Evolutionary conservation across 768 basidiomycete species (phyloP), one percentile per base, ranked within the genome.

Genomic region (Neoboletus subvelutipes): DNA sequence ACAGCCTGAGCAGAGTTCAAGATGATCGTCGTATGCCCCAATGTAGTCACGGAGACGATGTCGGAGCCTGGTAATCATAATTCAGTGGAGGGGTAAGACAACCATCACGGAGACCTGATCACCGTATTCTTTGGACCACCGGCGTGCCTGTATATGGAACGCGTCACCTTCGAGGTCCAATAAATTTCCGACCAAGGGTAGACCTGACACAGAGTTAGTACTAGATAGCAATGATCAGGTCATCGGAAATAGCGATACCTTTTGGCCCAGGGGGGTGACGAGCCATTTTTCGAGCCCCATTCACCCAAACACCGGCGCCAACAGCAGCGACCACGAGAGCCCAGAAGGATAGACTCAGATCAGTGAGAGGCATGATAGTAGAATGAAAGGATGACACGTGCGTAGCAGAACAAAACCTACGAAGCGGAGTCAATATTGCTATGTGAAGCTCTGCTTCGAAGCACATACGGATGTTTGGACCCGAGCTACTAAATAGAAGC

Each of bases 231-330:
- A 11, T 29, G 24, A 15, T 3, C 17, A 22, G n/a, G 15, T 5
- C 17, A 29, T 31, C 10, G 12, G 20, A 36, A 11, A 12, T 3
- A n/a, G 12, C 9, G 3, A 11, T 47, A 54, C 53, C 53, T 54
- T 31, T 54, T 22, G 53, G 53, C 20, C 53, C 53, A 39, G 45
- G 53, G 13, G 53, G 53, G 6, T 48, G 17, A 29, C 53, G 53
- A 9, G 28, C 45, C 53, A 54, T 40, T 48, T 54, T 54, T 22
- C 53, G 53, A 17, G 28, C 45, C 22, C 45, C 39, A 5, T 54
- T 22, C 20, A 31, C 45, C 53, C 45, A 54, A 5, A 54, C 15
- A 15, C 45, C 45, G 1, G 36, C 45, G 17, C 36, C 45, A 11
- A 47, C 29, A 31, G 20, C 52, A 20, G 9, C 28, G 20, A 18